Evolutionary conservation across 495 filamentous ascomycete genomes (phyloP), one percentile per base, ranked within the genome.

Genomic region (Podospora sp.): DNA sequence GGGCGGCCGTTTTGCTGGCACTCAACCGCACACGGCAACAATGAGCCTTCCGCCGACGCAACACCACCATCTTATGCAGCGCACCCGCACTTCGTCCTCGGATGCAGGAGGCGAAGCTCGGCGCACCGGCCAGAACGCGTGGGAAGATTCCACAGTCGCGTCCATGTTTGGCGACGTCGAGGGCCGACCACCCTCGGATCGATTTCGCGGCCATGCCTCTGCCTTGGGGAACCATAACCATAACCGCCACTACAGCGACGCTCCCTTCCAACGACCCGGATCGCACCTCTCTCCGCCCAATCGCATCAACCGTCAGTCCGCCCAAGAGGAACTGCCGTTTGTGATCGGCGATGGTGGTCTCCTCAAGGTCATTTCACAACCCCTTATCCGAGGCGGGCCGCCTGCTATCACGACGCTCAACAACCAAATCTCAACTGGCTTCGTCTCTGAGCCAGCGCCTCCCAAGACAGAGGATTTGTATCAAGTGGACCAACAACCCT

Each of bases 131-230:
- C 68, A 70, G 60, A 76, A 77, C 57, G 73, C 72, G 49, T 79
- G 77, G 77, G 77, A 79, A 51, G 77, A 79, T 35, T 79, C 77
- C 22, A 76, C 77, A 0, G 71, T 79, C 5, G 75, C 69, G 18
- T 79, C 77, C 66, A 73, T 79, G 69, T 75, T 78, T 69, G 72
- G 68, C 65, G 75, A 76, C 51, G 65, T 56, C 58, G 72, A 75
- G 51, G 69, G 72, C 72, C 70, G 71, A 51, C 69, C 71, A 52
- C 66, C 69, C 29, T 76, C 73, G 22, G 76, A 76, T 11, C 70
- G 69, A 40, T 60, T 68, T 27, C 76, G 71, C 56, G 69, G 61
- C 46, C 72, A 68, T 26, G 50, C 26, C 26, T 6, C 18, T 18
- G 51, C 51, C 51, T 27, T 20, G 9, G 12, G 3, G 3, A 21